phyloP scores from a whole-genome alignment of 176 grass and related monocot species.

The Melocanna baccifera region DNA sequence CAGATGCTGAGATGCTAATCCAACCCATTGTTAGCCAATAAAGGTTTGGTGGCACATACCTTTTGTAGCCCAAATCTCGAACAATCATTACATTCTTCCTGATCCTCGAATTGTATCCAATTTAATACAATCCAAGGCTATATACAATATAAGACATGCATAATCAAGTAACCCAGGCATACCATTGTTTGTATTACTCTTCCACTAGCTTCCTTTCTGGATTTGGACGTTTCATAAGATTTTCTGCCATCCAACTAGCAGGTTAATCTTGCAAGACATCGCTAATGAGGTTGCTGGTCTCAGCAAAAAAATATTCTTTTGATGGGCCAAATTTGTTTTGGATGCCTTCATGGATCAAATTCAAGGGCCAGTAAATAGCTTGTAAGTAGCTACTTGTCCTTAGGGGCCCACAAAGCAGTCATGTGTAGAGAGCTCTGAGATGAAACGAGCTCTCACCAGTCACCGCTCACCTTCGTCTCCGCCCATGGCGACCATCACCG shows the following conservation, averaged over 20 bases:
- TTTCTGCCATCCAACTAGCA: neutral
- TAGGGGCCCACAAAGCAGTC: neutral
- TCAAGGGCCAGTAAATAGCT: neutral
- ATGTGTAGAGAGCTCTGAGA: neutral
- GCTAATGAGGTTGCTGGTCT: neutral
- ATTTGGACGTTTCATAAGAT: neutral
- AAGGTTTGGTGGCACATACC: neutral
- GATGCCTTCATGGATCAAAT: neutral
- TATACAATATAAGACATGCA: neutral
- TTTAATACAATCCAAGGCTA: neutral
- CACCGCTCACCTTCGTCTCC: slow-evolving; percentile 38
- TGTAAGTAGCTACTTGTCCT: neutral
- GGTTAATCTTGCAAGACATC: neutral
- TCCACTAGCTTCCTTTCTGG: neutral
- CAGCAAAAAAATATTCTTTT: neutral
- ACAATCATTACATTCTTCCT: neutral
- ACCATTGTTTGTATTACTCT: neutral
- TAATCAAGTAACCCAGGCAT: neutral
- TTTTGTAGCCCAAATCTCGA: neutral
- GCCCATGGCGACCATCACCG: slow-evolving; percentile 56
- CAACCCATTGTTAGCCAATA: neutral
- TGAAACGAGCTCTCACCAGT: slow-evolving; percentile 28
- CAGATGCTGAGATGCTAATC: neutral
- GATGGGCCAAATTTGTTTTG: neutral
- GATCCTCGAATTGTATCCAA: neutral